Base-by-base conservation (phyloP, 1,284 basidiomycete species). In the Golubevia pallescens region DNA sequence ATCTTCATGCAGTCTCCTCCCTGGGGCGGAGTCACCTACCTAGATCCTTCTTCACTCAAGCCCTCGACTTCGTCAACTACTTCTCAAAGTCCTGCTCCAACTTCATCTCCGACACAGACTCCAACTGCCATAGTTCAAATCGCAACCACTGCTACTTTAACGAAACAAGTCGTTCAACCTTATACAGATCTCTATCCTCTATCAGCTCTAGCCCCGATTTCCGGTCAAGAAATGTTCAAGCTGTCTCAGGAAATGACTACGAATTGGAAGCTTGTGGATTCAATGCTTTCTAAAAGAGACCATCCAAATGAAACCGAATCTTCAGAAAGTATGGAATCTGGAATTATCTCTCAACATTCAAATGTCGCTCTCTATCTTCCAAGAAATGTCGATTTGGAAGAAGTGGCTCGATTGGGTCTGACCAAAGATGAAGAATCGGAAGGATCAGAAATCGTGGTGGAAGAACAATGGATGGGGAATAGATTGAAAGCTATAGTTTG, bases 381-480 rank as follows among this genome's bases (percentile, higher is more conserved):
- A 0, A 89, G 93, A 20, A 98, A 97, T 84, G 89, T 91, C 0
- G 88, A 89, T 62, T 82, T 98, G 3, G 85, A 90, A 1, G 93
- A 98, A 78, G 88, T 98, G 38, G 89, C 91, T 0, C n/a, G 61
- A 67, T 19, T 14, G 58, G 13, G 38, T 67, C 16, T 63, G n/a
- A n/a, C n/a, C n/a, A n/a, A n/a, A 54, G 48, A 67, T 67, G 56
- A n/a, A 48, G n/a, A 24, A 63, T 24, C 62, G 38, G 38, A 23
- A 53, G 65, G 20, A 16, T 64, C 60, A 54, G 32, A 28, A 48
- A 88, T 94, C 1, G 93, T 94, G 78, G 88, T 95, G 8, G 93
- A 95, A 80, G 93, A 95, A 81, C 92, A 93, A 80, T 94, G 93
- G 92, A 93, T 93, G 91, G 91, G 92, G 1, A 87, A 86, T 16